phyloP scores from a whole-genome alignment of 805 yeast species.

The Candida ficus region DNA sequence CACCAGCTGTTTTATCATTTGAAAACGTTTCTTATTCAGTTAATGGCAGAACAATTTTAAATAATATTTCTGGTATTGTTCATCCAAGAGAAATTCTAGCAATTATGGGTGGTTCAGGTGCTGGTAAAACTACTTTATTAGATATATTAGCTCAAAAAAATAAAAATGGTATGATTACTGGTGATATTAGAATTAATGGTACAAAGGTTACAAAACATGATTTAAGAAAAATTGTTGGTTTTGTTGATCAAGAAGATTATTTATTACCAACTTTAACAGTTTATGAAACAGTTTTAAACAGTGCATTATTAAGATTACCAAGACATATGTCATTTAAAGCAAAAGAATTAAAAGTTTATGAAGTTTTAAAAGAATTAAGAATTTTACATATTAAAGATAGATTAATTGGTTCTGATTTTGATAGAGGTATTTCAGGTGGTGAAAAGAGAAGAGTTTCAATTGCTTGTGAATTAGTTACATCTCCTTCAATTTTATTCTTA shows the following conservation, averaged over 20 bases:
- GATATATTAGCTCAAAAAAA: constrained; percentile 89
- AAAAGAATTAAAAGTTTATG: constrained; percentile 75
- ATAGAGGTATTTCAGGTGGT: constrained; percentile 91
- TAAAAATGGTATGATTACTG: constrained; percentile 67
- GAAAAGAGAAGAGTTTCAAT: constrained; percentile 89
- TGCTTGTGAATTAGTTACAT: constrained; percentile 88
- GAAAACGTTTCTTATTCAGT: constrained; percentile 61
- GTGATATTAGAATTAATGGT: constrained; percentile 78
- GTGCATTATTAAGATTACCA: constrained; percentile 87
- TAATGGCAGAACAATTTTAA: constrained; percentile 50
- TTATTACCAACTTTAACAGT: constrained; percentile 91
- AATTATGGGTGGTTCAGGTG: constrained; percentile 98
- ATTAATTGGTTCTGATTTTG: constrained; percentile 81
- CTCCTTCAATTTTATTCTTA: constrained; percentile 75
- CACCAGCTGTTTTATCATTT: constrained; percentile 73
- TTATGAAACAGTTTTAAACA: constrained; percentile 88
- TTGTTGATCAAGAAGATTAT: constrained; percentile 94
- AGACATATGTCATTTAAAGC: constrained; percentile 65
- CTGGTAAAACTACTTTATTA: constrained; percentile 91
- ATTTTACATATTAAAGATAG: constrained; percentile 79
- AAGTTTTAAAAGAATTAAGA: constrained; percentile 80
- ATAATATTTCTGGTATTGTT: constrained; percentile 66
- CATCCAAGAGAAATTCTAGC: constrained; percentile 89
- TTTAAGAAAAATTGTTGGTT: constrained; percentile 72
- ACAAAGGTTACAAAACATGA: constrained; percentile 34